phyloP scores from a whole-genome alignment of 306 rosid species.

The Lablab purpureus region DNA sequence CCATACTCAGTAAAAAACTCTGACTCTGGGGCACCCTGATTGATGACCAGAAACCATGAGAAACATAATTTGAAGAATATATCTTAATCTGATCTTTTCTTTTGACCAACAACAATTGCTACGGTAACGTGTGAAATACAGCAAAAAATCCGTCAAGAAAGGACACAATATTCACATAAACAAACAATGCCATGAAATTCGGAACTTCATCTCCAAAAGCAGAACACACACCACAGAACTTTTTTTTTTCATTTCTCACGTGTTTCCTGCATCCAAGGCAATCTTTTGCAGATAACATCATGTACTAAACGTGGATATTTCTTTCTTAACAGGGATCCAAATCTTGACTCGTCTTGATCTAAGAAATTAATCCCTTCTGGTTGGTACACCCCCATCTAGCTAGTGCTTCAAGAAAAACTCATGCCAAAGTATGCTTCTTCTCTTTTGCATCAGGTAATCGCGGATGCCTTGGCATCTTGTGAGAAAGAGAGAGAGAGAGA shows the following conservation, averaged over 20 bases:
- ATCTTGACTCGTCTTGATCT: too few relatives aligned
- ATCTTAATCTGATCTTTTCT: not conserved
- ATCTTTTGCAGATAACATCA: not conserved
- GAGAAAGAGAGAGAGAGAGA: not conserved
- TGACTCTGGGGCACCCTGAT: conserved; percentile 71
- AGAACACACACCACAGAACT: not conserved
- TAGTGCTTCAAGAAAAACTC: not conserved
- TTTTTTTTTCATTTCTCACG: not conserved
- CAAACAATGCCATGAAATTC: conserved; percentile 1
- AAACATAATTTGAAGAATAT: conserved; percentile 4
- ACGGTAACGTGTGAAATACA: not conserved
- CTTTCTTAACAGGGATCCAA: too few relatives aligned
- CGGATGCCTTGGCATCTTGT: not conserved
- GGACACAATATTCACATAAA: not conserved
- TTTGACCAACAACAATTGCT: conserved; percentile 8
- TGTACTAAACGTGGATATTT: not conserved
- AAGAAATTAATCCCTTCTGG: not conserved
- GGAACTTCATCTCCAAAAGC: not conserved
- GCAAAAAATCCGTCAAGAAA: conserved; percentile 5
- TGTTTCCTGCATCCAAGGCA: not conserved
- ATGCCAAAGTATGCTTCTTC: not conserved
- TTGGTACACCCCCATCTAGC: not conserved
- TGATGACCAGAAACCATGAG: conserved; percentile 36
- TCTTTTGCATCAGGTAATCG: not conserved
- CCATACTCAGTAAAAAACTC: conserved; percentile 98